These are phyloP conservation scores for Aureobasidium sp. DNA, from an alignment of 2,329 filamentous ascomycete genomes.

Conservation along the genomic window DNA sequence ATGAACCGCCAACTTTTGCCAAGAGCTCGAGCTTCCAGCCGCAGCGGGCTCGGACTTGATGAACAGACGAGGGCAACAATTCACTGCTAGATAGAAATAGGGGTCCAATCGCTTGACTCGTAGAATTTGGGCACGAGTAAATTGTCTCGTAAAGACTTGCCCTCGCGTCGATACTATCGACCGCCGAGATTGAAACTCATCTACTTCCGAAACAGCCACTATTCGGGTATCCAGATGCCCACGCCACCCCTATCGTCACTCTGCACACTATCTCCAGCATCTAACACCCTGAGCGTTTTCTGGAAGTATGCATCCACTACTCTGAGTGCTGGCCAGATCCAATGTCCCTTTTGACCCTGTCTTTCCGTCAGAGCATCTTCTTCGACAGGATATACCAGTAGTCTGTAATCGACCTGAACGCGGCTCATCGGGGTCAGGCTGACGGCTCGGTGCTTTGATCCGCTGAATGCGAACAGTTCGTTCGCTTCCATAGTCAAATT, in stretches of 20 bases:
- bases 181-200: neutral
- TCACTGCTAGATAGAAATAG: neutral
- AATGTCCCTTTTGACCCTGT: slow-evolving; percentile 39
- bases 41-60: neutral
- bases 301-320: slow-evolving; percentile 90
- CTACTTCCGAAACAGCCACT: neutral
- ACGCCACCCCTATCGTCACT: slow-evolving; percentile 44
- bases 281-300: slow-evolving; percentile 73
- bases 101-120: neutral
- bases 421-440: slow-evolving; percentile 77
- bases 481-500: slow-evolving; percentile 85
- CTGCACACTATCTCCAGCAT: slow-evolving; percentile 65
- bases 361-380: slow-evolving; percentile 20
- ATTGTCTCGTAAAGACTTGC: neutral
- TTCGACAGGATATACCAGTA: slow-evolving; percentile 47
- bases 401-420: slow-evolving; percentile 60
- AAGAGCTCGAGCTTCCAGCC: neutral
- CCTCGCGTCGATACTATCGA: neutral
- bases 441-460: slow-evolving; percentile 69
- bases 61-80: neutral
- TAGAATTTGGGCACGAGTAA: neutral
- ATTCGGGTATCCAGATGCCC: slow-evolving; percentile 27
- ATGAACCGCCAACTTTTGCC: slow-evolving; percentile 3
- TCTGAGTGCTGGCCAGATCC: slow-evolving; percentile 63
- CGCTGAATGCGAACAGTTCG: slow-evolving; percentile 88